phyloP scores from a whole-genome alignment of 208 protist genomes.

The Crithidia expoeki region DNA sequence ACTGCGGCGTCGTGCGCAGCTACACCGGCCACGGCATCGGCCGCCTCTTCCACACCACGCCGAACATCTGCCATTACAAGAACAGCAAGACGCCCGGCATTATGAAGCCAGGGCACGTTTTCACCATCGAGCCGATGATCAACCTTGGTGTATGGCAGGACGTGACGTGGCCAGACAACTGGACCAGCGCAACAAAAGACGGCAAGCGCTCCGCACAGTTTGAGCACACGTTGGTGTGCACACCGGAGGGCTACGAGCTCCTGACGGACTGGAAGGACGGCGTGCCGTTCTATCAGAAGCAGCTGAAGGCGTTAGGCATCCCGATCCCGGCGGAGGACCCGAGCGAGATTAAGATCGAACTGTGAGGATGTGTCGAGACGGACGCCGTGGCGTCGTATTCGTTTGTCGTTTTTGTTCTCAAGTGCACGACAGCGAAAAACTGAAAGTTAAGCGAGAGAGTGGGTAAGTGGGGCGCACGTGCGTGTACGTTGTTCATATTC shows the following conservation, averaged over 20 bases:
- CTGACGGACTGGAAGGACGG: slow-evolving; percentile 88
- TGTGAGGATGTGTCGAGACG: not conserved
- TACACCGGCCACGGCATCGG: slow-evolving; percentile 96
- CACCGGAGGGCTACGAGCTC: slow-evolving; percentile 85
- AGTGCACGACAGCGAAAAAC: not conserved
- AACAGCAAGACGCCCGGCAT: slow-evolving; percentile 92
- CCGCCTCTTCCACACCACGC: slow-evolving; percentile 91
- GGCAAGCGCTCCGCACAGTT: slow-evolving; percentile 98
- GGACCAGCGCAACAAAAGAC: slow-evolving; percentile 96
- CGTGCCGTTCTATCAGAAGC: slow-evolving; percentile 87
- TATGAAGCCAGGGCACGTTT: slow-evolving; percentile 94
- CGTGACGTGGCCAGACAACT: slow-evolving; percentile 95
- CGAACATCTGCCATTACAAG: slow-evolving; percentile 92
- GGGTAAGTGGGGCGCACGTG: slow-evolving; percentile 14
- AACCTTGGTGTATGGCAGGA: slow-evolving; percentile 94
- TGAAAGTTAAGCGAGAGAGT: not conserved
- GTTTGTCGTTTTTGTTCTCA: not conserved
- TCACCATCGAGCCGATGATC: slow-evolving; percentile 99
- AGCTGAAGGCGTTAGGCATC: slow-evolving; percentile 77
- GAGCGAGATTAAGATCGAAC: slow-evolving; percentile 62
- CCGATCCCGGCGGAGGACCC: slow-evolving; percentile 52
- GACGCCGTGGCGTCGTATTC: not conserved
- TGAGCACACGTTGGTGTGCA: slow-evolving; percentile 98
- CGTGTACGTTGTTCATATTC: slow-evolving; percentile 7
- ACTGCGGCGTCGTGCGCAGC: slow-evolving; percentile 75